phyloP scores from a whole-genome alignment of 2,329 filamentous ascomycete genomes.

The Epichloe gansuensis region DNA sequence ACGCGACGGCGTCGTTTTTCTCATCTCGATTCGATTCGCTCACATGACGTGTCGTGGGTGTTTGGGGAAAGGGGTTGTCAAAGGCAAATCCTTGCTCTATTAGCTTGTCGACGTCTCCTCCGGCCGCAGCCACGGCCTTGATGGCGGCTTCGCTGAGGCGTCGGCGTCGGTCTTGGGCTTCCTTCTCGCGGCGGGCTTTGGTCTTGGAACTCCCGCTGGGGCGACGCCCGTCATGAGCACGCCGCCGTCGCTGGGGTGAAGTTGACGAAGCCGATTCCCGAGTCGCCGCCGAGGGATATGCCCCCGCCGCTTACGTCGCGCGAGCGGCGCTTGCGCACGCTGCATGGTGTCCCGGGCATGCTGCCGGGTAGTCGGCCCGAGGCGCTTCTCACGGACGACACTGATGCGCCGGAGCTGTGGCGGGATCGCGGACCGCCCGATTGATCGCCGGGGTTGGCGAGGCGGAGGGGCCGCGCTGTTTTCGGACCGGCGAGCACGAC shows the following conservation, averaged over 20 bases:
- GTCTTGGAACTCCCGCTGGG: conserved; percentile 83
- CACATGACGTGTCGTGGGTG: background rate
- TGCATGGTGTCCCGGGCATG: conserved; percentile 27
- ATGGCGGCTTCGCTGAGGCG: conserved; percentile 56
- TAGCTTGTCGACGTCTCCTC: conserved; percentile 50
- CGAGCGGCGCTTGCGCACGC: conserved; percentile 28
- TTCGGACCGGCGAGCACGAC: conserved; percentile 28
- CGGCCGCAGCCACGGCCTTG: conserved; percentile 56
- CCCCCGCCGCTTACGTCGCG: conserved; percentile 21
- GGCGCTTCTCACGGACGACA: conserved; percentile 23
- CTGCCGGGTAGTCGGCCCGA: conserved; percentile 22
- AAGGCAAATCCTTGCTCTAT: conserved; percentile 36
- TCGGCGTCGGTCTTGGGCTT: conserved; percentile 65
- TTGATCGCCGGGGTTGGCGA: conserved; percentile 26
- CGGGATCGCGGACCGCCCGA: conserved; percentile 18
- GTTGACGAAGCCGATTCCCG: conserved; percentile 63
- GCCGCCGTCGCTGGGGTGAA: conserved; percentile 68
- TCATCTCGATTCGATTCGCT: too few relatives aligned
- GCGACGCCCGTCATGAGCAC: conserved; percentile 83
- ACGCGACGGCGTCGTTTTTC: too few relatives aligned
- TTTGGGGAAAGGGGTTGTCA: conserved; percentile 10
- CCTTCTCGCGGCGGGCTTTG: conserved; percentile 81
- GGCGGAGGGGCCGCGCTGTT: conserved; percentile 26
- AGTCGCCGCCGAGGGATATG: conserved; percentile 16
- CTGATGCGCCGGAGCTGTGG: conserved; percentile 28